phyloP scores from a whole-genome alignment of 805 yeast genomes.

The Lipomyces spencermartinsiae region DNA sequence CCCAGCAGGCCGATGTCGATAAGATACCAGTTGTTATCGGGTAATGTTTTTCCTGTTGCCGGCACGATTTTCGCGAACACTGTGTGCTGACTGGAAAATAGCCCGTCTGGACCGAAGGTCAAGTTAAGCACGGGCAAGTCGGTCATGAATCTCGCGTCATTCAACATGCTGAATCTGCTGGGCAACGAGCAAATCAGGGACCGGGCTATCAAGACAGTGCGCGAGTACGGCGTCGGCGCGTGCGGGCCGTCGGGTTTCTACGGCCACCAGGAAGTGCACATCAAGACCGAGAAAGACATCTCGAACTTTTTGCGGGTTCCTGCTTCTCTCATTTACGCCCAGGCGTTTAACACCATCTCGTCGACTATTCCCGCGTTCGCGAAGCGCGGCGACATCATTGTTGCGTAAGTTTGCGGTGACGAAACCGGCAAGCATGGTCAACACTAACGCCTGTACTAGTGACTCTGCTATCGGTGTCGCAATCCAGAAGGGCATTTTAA shows the following conservation, averaged over 20 bases:
- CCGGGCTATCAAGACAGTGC: slow-evolving; percentile 64
- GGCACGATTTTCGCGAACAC: neutral
- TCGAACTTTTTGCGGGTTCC: slow-evolving; percentile 79
- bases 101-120: slow-evolving; percentile 32
- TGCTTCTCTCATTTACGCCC: slow-evolving; percentile 85
- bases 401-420: slow-evolving; percentile 52
- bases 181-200: slow-evolving; percentile 54
- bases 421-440: too few species aligned
- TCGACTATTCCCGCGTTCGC: slow-evolving; percentile 92
- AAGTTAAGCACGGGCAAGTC: slow-evolving; percentile 34
- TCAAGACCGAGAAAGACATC: slow-evolving; percentile 74
- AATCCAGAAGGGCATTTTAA: slow-evolving; percentile 84
- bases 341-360: slow-evolving; percentile 84
- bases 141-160: slow-evolving; percentile 47
- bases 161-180: slow-evolving; percentile 73
- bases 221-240: slow-evolving; percentile 89
- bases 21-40: slow-evolving; percentile 70
- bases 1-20: slow-evolving; percentile 67
- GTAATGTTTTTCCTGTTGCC: slow-evolving; percentile 13
- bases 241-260: slow-evolving; percentile 99
- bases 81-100: slow-evolving; percentile 6
- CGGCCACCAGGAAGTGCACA: slow-evolving; percentile 86
- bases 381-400: slow-evolving; percentile 91
- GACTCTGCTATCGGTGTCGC: slow-evolving; percentile 79
- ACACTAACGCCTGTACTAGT: neutral